These are phyloP conservation scores for Rhodosporidiobolus odoratus DNA, from an alignment of 768 basidiomycete genomes.

Conservation along the genomic window DNA sequence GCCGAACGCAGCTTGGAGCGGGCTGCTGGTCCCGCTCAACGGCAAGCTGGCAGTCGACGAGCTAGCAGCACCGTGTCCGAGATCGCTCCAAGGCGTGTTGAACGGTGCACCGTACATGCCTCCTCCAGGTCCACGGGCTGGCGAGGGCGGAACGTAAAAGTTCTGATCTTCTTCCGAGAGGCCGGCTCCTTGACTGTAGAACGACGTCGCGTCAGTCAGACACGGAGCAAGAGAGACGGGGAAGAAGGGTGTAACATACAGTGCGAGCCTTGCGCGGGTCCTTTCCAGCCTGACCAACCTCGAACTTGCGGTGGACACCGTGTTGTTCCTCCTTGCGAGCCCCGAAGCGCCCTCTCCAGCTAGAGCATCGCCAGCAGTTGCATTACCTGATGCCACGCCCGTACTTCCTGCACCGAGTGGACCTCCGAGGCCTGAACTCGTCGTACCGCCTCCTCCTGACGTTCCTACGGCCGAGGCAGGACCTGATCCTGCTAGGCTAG, in stretches of 20 bases:
- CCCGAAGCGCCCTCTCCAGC: background rate
- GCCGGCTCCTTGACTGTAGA: slow-evolving; percentile 30
- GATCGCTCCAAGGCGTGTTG: slow-evolving; percentile 26
- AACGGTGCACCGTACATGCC: slow-evolving; percentile 2
- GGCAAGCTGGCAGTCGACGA: background rate
- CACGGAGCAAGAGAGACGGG: background rate
- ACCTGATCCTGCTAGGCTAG: too few relatives aligned
- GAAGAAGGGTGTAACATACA: slow-evolving; percentile 9
- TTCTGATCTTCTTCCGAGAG: slow-evolving; percentile 35
- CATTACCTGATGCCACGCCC: background rate
- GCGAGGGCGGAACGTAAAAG: slow-evolving; percentile 34
- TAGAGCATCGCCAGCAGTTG: background rate
- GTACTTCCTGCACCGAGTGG: background rate
- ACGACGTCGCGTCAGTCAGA: background rate
- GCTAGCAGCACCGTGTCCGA: slow-evolving; percentile 12
- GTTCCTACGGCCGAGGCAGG: too few relatives aligned
- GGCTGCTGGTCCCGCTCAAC: background rate
- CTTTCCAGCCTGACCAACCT: slow-evolving; percentile 32
- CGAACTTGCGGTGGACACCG: slow-evolving; percentile 11
- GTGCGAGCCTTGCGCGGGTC: slow-evolving; percentile 18
- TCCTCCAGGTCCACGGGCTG: slow-evolving; percentile 7
- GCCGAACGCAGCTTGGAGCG: background rate
- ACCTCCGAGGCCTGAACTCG: background rate
- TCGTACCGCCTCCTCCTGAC: too few relatives aligned
- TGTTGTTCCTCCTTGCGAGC: slow-evolving; percentile 26